Percentiles rank a stretch among this genome's conserved stretches.
phyloP scores from a whole-genome alignment of 1,139 yeast species.

The Zygoascus sp. region DNA sequence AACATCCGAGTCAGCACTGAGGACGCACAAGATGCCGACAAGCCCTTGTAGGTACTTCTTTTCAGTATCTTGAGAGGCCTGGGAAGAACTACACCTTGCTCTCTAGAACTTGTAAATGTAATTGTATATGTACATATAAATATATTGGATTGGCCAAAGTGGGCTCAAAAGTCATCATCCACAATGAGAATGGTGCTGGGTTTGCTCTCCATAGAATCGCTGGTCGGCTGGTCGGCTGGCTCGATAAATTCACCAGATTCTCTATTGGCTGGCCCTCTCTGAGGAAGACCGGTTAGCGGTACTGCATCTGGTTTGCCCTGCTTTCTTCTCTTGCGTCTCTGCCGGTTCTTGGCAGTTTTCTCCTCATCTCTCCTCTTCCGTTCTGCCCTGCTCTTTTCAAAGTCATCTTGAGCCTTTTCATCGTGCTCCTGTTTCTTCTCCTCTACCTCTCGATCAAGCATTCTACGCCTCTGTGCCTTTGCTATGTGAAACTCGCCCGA shows the following conservation, averaged over 20 bases:
- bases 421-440: constrained; percentile 24
- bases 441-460: constrained; percentile 30
- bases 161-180: background rate
- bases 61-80: too few species aligned
- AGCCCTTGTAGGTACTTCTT: background rate
- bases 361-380: constrained; percentile 25
- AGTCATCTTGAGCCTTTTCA: constrained; percentile 24
- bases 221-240: background rate
- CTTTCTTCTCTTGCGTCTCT: constrained; percentile 20
- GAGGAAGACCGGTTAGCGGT: too few species aligned
- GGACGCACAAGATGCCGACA: constrained; percentile 12
- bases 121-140: constrained; percentile 7
- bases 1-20: constrained; percentile 41
- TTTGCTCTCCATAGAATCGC: too few species aligned
- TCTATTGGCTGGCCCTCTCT: too few species aligned
- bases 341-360: constrained; percentile 32
- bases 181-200: background rate
- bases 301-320: background rate
- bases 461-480: constrained; percentile 34
- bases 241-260: background rate
- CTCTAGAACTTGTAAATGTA: background rate
- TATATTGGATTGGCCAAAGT: background rate
- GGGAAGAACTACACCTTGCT: too few species aligned
- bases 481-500: constrained; percentile 39
- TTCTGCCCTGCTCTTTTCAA: constrained; percentile 23